A percentile compares a stretch with the other conserved stretches of the same genome.
Evolutionary conservation across 805 yeast species (phyloP).

Genomic region (Starmerella geochares): DNA sequence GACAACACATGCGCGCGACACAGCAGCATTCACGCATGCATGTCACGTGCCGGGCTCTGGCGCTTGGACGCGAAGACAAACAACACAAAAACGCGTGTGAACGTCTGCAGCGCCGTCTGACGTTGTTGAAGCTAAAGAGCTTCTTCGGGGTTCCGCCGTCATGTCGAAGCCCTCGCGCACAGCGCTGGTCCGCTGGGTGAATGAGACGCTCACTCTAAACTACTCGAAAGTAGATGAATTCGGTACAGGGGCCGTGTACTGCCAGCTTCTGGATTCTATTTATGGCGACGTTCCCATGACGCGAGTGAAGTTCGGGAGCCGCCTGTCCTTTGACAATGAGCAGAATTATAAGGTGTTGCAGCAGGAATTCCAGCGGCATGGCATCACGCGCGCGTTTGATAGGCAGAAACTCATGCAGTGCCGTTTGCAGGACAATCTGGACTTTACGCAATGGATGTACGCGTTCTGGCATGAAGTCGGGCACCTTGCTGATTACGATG

Average conservation of each 20-base stretch:
- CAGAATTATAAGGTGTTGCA: slow-evolving; percentile 81
- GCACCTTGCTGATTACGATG: slow-evolving; percentile 62
- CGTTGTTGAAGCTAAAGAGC: neutral
- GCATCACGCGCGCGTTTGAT: slow-evolving; percentile 62
- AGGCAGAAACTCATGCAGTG: slow-evolving; percentile 78
- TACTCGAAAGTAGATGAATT: slow-evolving; percentile 80
- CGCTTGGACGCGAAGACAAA: neutral
- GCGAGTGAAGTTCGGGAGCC: slow-evolving; percentile 62
- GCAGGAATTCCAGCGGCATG: slow-evolving; percentile 60
- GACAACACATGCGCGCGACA: too few relatives aligned
- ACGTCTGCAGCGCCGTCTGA: neutral
- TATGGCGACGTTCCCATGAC: slow-evolving; percentile 72
- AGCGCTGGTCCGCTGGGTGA: slow-evolving; percentile 78
- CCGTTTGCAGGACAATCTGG: slow-evolving; percentile 85
- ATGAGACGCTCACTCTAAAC: slow-evolving; percentile 52
- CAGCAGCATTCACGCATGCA: too few relatives aligned
- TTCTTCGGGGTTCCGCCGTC: neutral
- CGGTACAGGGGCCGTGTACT: slow-evolving; percentile 91
- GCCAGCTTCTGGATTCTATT: slow-evolving; percentile 82
- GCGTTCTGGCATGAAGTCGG: slow-evolving; percentile 69
- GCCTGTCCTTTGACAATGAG: slow-evolving; percentile 63
- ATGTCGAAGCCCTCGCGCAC: slow-evolving; percentile 45
- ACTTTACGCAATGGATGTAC: slow-evolving; percentile 86
- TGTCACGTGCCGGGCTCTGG: neutral
- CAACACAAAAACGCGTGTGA: neutral